Base-by-base conservation (phyloP, 441 rosid genomes). In the Arabidopsis lyrata region DNA sequence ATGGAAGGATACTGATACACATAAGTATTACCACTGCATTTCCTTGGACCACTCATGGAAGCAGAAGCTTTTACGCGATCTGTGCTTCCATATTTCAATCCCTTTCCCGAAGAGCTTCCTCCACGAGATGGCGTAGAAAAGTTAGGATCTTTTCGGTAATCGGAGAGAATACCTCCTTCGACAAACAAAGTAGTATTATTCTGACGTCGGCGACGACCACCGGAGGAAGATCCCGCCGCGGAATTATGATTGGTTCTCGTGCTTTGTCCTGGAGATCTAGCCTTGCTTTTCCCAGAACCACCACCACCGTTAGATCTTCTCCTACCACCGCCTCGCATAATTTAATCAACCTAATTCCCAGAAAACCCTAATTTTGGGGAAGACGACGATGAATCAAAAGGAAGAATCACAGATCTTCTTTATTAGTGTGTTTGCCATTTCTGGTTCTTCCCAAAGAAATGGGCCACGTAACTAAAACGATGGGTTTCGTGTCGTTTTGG, bases 241-340 rank as follows among this genome's bases (percentile, higher is more conserved):
- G 79, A 79, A 69, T 66, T 73, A 16, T 36, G 6, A 18, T 66
- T 63, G 3, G 59, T 8, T 74, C 81, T 72, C 27, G 77, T 31
- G 65, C 67, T 62, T 45, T 70, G 78, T 42, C 66, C 74, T 1
- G 69, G 63, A 64, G 69, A 63, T 77, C 9, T 72, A 10, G 82
- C 29, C 32, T 70, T 83, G 45, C 41, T 63, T 39, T 66, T 66
- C 14, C 65, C 75, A 42, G 50, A 61, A 49, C 27, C 68, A 66
- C 56, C 77, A 53, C 55, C 49, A 45, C 62, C 77, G 60, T 38
- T 75, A 8, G 88, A 53, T 71, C 81, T 83, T 68, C 93, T 75
- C 82, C 44, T 88, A 18, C 91, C 87, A 48, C 93, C 83, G 42
- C 88, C 89, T 49, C 82, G 79, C 93, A 88, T 87, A 63, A 68